Base-by-base conservation (phyloP, 345 rosid species). In the Boechera divaricarpa region DNA sequence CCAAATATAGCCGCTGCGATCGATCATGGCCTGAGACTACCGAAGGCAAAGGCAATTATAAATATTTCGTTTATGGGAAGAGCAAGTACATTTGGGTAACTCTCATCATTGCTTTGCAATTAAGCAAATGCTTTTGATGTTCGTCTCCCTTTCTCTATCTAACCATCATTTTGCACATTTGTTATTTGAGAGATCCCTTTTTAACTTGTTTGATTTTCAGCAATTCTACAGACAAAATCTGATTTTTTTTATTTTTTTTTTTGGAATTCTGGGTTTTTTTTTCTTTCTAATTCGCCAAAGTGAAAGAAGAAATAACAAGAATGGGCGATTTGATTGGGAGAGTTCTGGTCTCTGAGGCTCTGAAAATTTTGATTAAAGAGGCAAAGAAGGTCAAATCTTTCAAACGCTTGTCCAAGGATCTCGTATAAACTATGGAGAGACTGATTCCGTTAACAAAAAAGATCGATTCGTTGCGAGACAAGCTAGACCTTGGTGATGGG, bases 281-380 rank as follows among this genome's bases (percentile, higher is more conserved):
- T 8, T 48, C 58, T 7, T 8, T 21, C 24, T 21, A 21, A 21
- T 1, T 51, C 26, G 11, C 28, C 42, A 1, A 48, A 12, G 48
- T 5, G 45, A 63, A 51, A 2, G 2, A 12, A 47, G 29, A 28
- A 28, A 28, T 28, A 28, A 2, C 29, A 12, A 10, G 31, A 48
- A 63, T 53, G 69, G 7, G 2, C 15, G 72, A 48, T 65, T 64
- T 16, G 71, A 26, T 45, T 44, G 49, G 73, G 0, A 87, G 75
- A 51, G 83, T 80, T 26, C 1, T 13, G 31, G 21, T 85, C 13
- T 75, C 78, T 0, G 84, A 72, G 49, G 44, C 15, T 6, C 6
- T 86, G 31, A 57, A 11, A 18, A 0, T 28, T 10, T 41, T 82
- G 36, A 1, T 69, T 15, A 41, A 21, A 5, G 83, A 59, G 29